Evolutionary conservation across 345 rosid species (phyloP), one percentile per base, ranked within the genome.

Genomic region (Pistacia vera): DNA sequence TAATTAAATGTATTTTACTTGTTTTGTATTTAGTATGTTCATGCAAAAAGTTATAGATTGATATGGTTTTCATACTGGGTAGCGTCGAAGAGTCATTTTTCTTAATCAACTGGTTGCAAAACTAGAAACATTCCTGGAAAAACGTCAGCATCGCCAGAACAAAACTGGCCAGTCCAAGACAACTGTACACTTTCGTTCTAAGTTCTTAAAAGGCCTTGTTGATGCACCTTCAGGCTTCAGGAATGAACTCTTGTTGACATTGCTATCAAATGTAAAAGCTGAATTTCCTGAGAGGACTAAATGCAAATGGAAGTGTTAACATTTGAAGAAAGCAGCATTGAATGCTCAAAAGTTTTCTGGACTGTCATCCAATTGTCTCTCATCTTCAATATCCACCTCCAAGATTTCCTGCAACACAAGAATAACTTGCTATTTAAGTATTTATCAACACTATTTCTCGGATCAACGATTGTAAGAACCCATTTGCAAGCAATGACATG

Each of bases 341-440:
- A 74, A 8, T 73, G 11, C 72, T 86, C 83, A 93, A 80, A 93
- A 95, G 78, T 87, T 93, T 55, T 84, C 98, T 68, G 98, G 99
- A 83, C 98, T 92, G 77, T 93, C 98, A 65, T 92, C 98, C 77
- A 95, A 81, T 78, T 91, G 97, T 60, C 85, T 91, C 89, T 93
- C 97, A 81, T 93, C 94, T 83, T 95, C 97, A 62, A 93, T 88
- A 58, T 89, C 94, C 58, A 93, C 98, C 86, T 93, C 97, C 80
- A 93, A 71, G 72, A 95, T 93, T 85, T 95, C 96, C 93, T 91
- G 80, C 11, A 0, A 51, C 1, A 28, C 49, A 70, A 73, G 58
- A 49, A 17, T 18, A 28, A 55, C 44, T 33, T 11, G 38, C 38
- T 54, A 17, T 71, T 25, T 25, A 25, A 25, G 25, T 25, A 25